Evolutionary conservation across 768 basidiomycete species (phyloP), one percentile per base, ranked within the genome.

Genomic region (Russula emetica): DNA sequence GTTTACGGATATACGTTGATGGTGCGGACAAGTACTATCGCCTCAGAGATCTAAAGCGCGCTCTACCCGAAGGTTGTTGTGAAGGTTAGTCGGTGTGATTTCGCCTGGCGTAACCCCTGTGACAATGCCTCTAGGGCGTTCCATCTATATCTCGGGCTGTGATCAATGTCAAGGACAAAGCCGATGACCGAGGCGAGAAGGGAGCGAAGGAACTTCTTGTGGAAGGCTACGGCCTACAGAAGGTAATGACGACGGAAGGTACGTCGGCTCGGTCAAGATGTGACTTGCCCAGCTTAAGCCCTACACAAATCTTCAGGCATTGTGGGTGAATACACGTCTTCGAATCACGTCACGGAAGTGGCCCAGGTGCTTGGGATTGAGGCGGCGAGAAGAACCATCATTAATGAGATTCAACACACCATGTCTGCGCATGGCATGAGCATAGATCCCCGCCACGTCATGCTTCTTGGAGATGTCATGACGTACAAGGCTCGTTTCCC

Each of bases 391-490:
- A 79, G 81, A 64, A 96, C 94, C 3, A 97, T 99, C 75, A 88
- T 97, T 76, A 91, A 96, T 71, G 94, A 99, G 74, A 97, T 98
- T 69, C 90, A 96, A 73, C 92, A 92, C 72, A 98, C 93, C 13
- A 99, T 99, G 97, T 83, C 85, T 68, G 89, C 87, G 60, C 97
- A 99, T 78, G 94, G 94, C 70, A 95, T 99, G 90, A 94, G 88
- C 63, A 98, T 99, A 70, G 97, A 99, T 74, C 95, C 96, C 66
- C 90, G 97, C 58, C 97, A 99, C 74, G 92, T 98, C 70, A 97
- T 98, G 93, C 78, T 99, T 44, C 84, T 99, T 13, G 97, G 95
- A 54, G 97, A 99, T 75, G 94, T 98, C 64, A 99, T 99, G 97
- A 85, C 87, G 32, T 98, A 96, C 78, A 99, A 99, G 85, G 94